Base-by-base conservation (phyloP, 306 rosid genomes). In the Mimosa bimucronata region DNA sequence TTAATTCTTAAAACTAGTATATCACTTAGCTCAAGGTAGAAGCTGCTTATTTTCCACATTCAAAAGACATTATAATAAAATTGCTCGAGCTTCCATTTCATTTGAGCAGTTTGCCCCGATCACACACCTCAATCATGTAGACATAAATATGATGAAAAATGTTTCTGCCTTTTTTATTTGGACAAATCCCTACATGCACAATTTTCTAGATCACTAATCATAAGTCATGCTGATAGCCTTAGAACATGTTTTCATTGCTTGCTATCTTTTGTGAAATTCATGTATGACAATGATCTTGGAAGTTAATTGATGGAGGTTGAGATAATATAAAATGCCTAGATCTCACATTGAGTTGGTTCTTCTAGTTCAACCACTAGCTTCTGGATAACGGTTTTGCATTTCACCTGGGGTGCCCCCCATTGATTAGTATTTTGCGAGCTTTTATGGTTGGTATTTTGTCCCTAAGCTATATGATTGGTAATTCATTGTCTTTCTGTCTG, bases 1-100 rank as follows among this genome's bases (percentile, higher is more conserved):
- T 73, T 73, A 75, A 25, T 65, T 65, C 38, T 76, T 85, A 62
- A 71, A 40, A 26, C 55, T 69, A 48, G 15, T 29, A 28, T 46
- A 15, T 41, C 69, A 52, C 6, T 71, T 76, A 42, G 62, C 61
- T 76, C 65, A 52, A 40, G 53, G 10, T 30, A 7, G 60, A 53
- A 23, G n/a, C 52, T 68, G 31, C 23, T 41, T 40, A 14, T 41
- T 40, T 65, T 68, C 29, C 72, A 66, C 18, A 66, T 8, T 66
- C 2, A n/a, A 46, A n/a, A 38, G 29, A 7, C 45, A 66, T 10
- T 12, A 21, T 14, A n/a, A 21, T 28, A 67, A 10, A 11, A 10
- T 68, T 40, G 45, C 28, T 5, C 11, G 31, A 31, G 52, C 31
- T n/a, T 40, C 16, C 52, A 23, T 66, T 2, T 38, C 29, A 66